phyloP scores from a whole-genome alignment of 208 protist species.

The Trypanosoma conorhini region DNA sequence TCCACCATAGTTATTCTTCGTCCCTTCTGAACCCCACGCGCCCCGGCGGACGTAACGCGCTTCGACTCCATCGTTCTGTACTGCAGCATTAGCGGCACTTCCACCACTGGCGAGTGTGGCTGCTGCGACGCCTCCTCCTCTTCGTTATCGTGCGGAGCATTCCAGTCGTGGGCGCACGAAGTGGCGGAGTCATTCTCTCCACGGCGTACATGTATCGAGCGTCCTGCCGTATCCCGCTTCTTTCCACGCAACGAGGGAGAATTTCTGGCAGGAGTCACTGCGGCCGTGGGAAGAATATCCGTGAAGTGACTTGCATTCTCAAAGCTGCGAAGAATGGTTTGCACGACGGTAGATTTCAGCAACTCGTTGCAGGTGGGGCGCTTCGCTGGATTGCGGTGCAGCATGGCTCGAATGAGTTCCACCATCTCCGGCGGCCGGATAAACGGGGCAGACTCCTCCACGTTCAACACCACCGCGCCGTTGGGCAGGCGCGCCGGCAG shows the following conservation, averaged over 20 bases:
- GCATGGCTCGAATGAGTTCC: slow-evolving; percentile 73
- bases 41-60: not conserved
- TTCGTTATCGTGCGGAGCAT: slow-evolving; percentile 10
- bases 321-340: slow-evolving; percentile 74
- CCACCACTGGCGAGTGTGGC: slow-evolving; percentile 38
- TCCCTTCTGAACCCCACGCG: not conserved
- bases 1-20: slow-evolving; percentile 30
- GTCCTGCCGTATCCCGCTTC: not conserved
- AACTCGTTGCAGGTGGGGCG: slow-evolving; percentile 82
- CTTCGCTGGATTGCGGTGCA: slow-evolving; percentile 59
- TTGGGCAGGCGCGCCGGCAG: slow-evolving; percentile 46
- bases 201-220: slow-evolving; percentile 16
- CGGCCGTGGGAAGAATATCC: slow-evolving; percentile 27
- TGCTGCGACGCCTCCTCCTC: slow-evolving; percentile 30
- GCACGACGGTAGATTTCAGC: slow-evolving; percentile 65
- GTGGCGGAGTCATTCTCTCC: slow-evolving; percentile 4
- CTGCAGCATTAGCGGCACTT: slow-evolving; percentile 41
- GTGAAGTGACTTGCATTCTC: slow-evolving; percentile 41
- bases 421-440: slow-evolving; percentile 85
- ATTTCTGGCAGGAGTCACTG: not conserved
- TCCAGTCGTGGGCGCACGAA: slow-evolving; percentile 1
- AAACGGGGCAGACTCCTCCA: slow-evolving; percentile 28
- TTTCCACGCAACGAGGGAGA: not conserved
- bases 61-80: slow-evolving; percentile 22
- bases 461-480: slow-evolving; percentile 46